Base-by-base conservation (phyloP, 2,329 filamentous ascomycete genomes). In the Nemania sp. region DNA sequence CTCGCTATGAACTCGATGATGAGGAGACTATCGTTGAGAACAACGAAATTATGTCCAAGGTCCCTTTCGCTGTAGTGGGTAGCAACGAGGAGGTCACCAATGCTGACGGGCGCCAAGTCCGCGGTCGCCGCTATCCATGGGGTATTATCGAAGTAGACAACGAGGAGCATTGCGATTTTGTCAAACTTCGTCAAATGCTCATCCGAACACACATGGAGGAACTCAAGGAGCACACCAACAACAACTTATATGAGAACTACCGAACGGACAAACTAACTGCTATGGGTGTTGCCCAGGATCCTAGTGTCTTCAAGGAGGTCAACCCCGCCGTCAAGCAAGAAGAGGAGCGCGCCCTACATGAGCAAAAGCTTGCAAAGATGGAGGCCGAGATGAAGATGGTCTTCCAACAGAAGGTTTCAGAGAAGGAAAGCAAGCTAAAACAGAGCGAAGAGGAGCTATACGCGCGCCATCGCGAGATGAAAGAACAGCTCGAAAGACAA, bases 361-460 rank as follows among this genome's bases (percentile, higher is more conserved):
- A 99, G 85, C 94, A 98, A 88, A 99, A 99, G 88, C 93, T 99
- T 76, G 93, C 95, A 82, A 99, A 99, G 93, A 99, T 99, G 96
- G 96, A 99, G 84, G 90, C 94, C 79, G 96, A 99, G 84, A 99
- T 99, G 96, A 99, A 99, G 93, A 97, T 98, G 93, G 96, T 99
- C 75, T 99, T 99, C 93, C 96, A 98, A 83, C 96, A 99, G 82
- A 99, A 99, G 92, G 96, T 99, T 35, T 90, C 93, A 74, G 96
- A 99, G 84, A 99, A 99, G 88, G 96, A 99, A 85, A 97, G 93
- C 89, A 99, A 99, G 86, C 87, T 99, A 81, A 97, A 97, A 86
- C 96, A 98, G 86, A 97, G 94, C 87, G 96, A 99, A 83, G 96
- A 99, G 82, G 96, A 99, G 87, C 86, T 99, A 67, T 98, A 98